phyloP scores from a whole-genome alignment of 495 filamentous ascomycete genomes.

The Barbatosphaeria neglecta region DNA sequence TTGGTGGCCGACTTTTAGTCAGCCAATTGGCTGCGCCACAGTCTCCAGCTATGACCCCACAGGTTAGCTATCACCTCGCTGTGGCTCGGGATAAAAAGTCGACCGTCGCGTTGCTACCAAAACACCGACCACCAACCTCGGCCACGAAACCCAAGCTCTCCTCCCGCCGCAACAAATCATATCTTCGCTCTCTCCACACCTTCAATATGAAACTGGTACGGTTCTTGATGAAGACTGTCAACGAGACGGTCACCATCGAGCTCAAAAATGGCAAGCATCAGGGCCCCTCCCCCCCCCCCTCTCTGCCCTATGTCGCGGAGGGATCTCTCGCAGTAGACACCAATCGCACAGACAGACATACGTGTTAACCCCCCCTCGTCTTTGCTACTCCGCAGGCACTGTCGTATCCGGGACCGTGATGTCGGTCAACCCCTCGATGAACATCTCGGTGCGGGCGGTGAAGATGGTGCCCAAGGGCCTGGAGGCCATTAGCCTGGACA shows the following conservation, averaged over 20 bases:
- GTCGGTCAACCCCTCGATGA: slow-evolving; percentile 93
- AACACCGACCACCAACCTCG: too few species aligned
- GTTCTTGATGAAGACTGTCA: slow-evolving; percentile 96
- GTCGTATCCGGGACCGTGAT: slow-evolving; percentile 93
- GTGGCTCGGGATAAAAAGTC: too few species aligned
- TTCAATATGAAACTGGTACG: slow-evolving; percentile 15
- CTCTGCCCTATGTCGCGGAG: background rate
- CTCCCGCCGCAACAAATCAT: too few species aligned
- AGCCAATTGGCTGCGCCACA: too few species aligned
- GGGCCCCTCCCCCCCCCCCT: background rate
- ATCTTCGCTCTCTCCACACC: too few species aligned
- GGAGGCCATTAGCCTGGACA: slow-evolving; percentile 75
- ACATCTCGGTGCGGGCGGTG: slow-evolving; percentile 82
- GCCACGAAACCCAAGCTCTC: too few species aligned
- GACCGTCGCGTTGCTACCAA: too few species aligned
- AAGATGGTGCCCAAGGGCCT: slow-evolving; percentile 87
- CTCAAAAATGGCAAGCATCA: slow-evolving; percentile 81
- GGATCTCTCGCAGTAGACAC: background rate
- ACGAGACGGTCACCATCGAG: slow-evolving; percentile 95
- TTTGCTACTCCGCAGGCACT: slow-evolving; percentile 69
- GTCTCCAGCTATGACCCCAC: too few species aligned
- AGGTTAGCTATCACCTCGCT: too few species aligned
- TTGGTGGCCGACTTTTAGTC: too few species aligned
- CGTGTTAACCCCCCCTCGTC: too few species aligned
- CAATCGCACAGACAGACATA: too few species aligned